Evolutionary conservation across 805 yeast genomes (phyloP).

Genomic region (Lipomyces chichibuensis): DNA sequence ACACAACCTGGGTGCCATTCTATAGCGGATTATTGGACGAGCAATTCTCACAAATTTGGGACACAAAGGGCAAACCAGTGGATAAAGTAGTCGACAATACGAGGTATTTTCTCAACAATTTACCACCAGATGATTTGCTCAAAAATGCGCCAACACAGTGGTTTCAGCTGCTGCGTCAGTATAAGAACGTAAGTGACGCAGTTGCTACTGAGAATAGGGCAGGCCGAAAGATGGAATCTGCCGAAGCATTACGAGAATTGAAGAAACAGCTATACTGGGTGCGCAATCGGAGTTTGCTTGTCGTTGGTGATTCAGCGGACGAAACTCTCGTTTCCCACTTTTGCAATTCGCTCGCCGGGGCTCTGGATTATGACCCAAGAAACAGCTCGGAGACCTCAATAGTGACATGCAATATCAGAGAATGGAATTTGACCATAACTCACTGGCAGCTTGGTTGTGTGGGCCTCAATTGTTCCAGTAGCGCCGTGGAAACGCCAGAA

Average conservation of each 20-base stretch:
- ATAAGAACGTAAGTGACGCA: neutral
- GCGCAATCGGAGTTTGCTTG: slow-evolving; percentile 9
- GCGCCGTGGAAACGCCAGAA: neutral
- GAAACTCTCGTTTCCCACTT: neutral
- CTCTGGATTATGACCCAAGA: neutral
- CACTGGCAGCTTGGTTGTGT: slow-evolving; percentile 21
- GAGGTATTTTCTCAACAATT: neutral
- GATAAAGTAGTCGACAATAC: neutral
- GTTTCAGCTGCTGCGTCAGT: neutral
- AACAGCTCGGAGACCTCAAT: slow-evolving; percentile 1
- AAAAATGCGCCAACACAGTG: slow-evolving; percentile 8
- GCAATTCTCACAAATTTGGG: neutral
- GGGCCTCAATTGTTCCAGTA: slow-evolving; percentile 4
- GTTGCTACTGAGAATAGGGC: neutral
- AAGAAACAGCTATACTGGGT: slow-evolving; percentile 7
- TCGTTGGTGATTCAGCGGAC: slow-evolving; percentile 21
- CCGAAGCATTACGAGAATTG: neutral
- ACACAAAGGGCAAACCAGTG: neutral
- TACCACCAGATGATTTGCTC: slow-evolving; percentile 1
- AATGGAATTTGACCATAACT: slow-evolving; percentile 12
- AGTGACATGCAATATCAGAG: slow-evolving; percentile 9
- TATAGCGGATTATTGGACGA: neutral
- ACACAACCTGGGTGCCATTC: neutral
- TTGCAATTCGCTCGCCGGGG: slow-evolving; percentile 9
- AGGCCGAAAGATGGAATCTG: neutral